These are phyloP conservation scores for Cercospora berteroae DNA, from an alignment of 2,329 filamentous ascomycete genomes.

Conservation along the genomic window DNA sequence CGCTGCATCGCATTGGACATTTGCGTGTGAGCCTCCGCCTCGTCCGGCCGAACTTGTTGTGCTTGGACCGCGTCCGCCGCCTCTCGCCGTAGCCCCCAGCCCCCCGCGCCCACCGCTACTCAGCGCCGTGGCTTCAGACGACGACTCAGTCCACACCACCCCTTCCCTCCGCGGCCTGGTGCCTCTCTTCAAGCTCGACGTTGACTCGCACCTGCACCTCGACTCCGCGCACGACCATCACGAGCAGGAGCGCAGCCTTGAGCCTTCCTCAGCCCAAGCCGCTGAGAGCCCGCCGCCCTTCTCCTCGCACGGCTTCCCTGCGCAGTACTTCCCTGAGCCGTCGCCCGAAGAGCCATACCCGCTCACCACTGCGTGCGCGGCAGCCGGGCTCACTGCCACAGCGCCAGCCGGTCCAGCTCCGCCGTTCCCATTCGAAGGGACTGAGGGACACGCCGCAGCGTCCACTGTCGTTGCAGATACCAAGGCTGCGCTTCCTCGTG, in stretches of 20 bases:
- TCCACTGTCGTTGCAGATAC: slow-evolving; percentile 66
- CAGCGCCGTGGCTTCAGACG: slow-evolving; percentile 35
- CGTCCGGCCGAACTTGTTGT: not conserved
- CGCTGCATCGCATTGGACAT: not conserved
- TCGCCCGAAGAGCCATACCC: slow-evolving; percentile 49
- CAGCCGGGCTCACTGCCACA: slow-evolving; percentile 49
- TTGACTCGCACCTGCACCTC: slow-evolving; percentile 34
- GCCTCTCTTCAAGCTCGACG: slow-evolving; percentile 31
- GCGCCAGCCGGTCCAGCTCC: slow-evolving; percentile 47
- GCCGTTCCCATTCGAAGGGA: slow-evolving; percentile 42
- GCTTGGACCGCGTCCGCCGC: not conserved
- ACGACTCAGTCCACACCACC: slow-evolving; percentile 36
- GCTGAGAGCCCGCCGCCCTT: slow-evolving; percentile 61
- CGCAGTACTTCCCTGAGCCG: slow-evolving; percentile 58
- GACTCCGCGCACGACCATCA: slow-evolving; percentile 17
- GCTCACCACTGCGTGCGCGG: slow-evolving; percentile 33
- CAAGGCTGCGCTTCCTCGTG: slow-evolving; percentile 77
- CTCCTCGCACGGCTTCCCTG: slow-evolving; percentile 62
- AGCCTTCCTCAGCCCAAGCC: slow-evolving; percentile 36
- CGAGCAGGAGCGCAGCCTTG: slow-evolving; percentile 25
- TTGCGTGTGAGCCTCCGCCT: not conserved
- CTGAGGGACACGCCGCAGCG: slow-evolving; percentile 44
- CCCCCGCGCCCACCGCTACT: slow-evolving; percentile 19
- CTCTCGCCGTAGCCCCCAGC: slow-evolving; percentile 1
- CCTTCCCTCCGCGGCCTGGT: slow-evolving; percentile 34